Evolutionary conservation across 495 filamentous ascomycete genomes (phyloP).

Genomic region (Neurospora sp.): DNA sequence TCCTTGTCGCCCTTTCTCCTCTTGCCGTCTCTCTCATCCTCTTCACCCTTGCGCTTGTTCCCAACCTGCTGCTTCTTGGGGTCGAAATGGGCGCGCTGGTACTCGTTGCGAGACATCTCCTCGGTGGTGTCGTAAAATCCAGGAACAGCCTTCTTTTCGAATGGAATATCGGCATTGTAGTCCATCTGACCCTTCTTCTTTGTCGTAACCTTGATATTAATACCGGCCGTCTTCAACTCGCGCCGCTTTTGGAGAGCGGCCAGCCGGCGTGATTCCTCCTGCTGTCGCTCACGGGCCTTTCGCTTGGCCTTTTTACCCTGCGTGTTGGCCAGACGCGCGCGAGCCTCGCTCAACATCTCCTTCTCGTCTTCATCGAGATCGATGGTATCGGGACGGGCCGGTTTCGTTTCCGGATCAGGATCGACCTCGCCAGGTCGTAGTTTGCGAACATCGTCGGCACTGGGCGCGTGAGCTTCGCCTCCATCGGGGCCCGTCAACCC

Average conservation of each 20-base stretch:
- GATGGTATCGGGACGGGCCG: slow-evolving; percentile 93
- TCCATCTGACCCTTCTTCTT: slow-evolving; percentile 96
- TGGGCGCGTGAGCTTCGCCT: slow-evolving; percentile 77
- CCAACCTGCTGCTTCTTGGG: slow-evolving; percentile 89
- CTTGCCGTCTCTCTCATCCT: slow-evolving; percentile 73
- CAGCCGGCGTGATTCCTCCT: slow-evolving; percentile 85
- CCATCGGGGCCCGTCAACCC: slow-evolving; percentile 80
- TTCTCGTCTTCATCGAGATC: slow-evolving; percentile 98
- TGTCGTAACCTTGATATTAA: slow-evolving; percentile 94
- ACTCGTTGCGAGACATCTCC: slow-evolving; percentile 72
- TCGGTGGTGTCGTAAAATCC: slow-evolving; percentile 92
- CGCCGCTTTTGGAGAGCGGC: slow-evolving; percentile 89
- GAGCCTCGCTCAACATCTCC: slow-evolving; percentile 96
- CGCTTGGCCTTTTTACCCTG: slow-evolving; percentile 99
- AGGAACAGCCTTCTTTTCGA: slow-evolving; percentile 80
- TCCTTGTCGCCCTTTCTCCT: slow-evolving; percentile 78
- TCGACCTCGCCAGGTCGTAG: slow-evolving; percentile 89
- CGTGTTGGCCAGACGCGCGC: slow-evolving; percentile 90
- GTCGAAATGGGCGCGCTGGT: slow-evolving; percentile 78
- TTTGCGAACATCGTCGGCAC: slow-evolving; percentile 84
- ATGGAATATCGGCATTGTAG: slow-evolving; percentile 97
- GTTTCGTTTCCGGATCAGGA: slow-evolving; percentile 92
- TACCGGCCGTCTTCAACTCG: slow-evolving; percentile 93
- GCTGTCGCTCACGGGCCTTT: slow-evolving; percentile 88
- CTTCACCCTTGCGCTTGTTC: slow-evolving; percentile 90